These are phyloP conservation scores for Nannizziopsis arthrosporioides DNA, from an alignment of 2,329 filamentous ascomycete species.

Conservation along the genomic window DNA sequence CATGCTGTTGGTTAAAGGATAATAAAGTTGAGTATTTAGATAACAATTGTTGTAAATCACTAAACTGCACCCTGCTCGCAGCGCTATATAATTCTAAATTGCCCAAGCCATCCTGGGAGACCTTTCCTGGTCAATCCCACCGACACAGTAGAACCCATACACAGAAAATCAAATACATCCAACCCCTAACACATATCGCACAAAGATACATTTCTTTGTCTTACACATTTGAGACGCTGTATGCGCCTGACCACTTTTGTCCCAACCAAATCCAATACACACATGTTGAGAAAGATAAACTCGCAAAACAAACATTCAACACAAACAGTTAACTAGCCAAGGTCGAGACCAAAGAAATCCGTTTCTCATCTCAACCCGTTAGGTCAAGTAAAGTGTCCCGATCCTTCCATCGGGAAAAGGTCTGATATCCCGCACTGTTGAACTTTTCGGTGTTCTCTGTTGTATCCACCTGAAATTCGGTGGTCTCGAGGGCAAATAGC, in stretches of 20 bases:
- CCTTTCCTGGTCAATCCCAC: background rate
- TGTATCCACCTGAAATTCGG: too few species aligned
- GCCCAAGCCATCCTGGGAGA: background rate
- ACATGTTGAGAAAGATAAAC: background rate
- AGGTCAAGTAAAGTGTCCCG: too few species aligned
- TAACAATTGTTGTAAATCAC: too few species aligned
- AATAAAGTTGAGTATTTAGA: background rate
- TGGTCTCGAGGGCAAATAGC: too few species aligned
- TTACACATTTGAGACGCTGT: background rate
- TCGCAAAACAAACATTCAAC: constrained; percentile 2
- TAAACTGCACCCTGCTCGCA: too few species aligned
- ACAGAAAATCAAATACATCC: background rate
- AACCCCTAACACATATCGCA: background rate
- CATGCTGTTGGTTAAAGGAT: too few species aligned
- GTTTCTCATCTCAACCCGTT: background rate
- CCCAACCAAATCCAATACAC: background rate
- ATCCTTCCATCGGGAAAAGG: background rate
- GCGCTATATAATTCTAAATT: too few species aligned
- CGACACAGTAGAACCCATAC: background rate
- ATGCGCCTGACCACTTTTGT: background rate
- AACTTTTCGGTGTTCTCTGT: too few species aligned
- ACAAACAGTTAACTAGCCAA: background rate
- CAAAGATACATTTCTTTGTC: background rate
- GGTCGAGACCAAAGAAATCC: background rate
- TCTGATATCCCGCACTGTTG: constrained; percentile 2